phyloP scores from a whole-genome alignment of 2,329 filamentous ascomycete species.

The Phaeophleospora eucalypticola region DNA sequence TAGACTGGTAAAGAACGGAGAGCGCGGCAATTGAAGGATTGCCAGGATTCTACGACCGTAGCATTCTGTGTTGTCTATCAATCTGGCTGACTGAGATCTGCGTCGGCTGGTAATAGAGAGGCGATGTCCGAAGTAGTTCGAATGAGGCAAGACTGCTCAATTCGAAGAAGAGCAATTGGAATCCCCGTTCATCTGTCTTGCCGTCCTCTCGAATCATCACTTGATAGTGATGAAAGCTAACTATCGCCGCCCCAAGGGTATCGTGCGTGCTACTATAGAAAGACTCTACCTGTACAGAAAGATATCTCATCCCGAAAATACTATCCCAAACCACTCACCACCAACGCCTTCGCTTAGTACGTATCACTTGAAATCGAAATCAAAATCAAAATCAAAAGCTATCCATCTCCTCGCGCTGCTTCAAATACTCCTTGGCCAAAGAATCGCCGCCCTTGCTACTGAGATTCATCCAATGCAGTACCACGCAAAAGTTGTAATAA shows the following conservation, averaged over 20 bases:
- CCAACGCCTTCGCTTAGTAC: slow-evolving; percentile 3
- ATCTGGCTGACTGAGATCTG: no score
- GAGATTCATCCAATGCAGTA: slow-evolving; percentile 95
- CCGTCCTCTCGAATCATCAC: no score
- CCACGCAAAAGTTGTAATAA: slow-evolving; percentile 85
- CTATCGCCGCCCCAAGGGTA: slow-evolving; percentile 1
- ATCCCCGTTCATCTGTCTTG: no score
- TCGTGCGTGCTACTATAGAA: slow-evolving; percentile 3
- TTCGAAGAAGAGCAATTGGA: not conserved
- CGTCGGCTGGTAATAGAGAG: no score
- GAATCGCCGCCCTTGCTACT: slow-evolving; percentile 82
- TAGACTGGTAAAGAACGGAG: no score
- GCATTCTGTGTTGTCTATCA: no score
- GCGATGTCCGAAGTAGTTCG: no score
- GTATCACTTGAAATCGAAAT: not conserved
- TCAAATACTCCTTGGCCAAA: slow-evolving; percentile 75
- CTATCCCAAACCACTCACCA: not conserved
- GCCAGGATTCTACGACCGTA: no score
- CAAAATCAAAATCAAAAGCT: slow-evolving; percentile 28
- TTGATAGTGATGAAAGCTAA: not conserved
- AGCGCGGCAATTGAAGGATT: no score
- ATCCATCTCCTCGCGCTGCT: slow-evolving; percentile 64
- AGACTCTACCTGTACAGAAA: slow-evolving; percentile 9
- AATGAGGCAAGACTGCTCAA: no score
- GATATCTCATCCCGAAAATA: not conserved